phyloP scores from a whole-genome alignment of 441 rosid genomes.

The Brassica hybrid region DNA sequence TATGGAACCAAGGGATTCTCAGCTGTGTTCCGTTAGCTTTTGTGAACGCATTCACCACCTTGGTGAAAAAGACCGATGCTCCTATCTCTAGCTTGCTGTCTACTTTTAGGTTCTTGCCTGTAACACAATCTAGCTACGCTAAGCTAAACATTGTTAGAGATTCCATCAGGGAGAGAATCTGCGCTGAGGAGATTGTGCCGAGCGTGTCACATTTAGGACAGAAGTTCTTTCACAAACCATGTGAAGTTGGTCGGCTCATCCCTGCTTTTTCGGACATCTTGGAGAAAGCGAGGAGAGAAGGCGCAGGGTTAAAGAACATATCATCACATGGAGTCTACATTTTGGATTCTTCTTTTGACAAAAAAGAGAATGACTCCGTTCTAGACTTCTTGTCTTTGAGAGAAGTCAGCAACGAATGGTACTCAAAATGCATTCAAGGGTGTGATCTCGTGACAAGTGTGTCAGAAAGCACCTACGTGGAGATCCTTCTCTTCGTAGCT shows the following conservation, averaged over 20 bases:
- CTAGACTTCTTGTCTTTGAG: conserved; percentile 60
- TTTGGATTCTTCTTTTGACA: conserved; percentile 57
- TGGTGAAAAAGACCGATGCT: conserved; percentile 58
- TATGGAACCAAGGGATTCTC: conserved; percentile 83
- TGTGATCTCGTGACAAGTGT: conserved; percentile 55
- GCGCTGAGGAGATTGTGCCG: conserved; percentile 56
- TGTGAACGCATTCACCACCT: conserved; percentile 57
- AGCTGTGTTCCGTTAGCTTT: conserved; percentile 62
- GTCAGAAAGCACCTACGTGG: conserved; percentile 53
- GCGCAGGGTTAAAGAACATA: conserved; percentile 54
- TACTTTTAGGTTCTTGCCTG: conserved; percentile 64
- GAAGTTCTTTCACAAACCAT: conserved; percentile 61
- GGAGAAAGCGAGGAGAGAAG: conserved; percentile 48
- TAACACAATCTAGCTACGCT: conserved; percentile 43
- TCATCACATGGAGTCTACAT: conserved; percentile 59
- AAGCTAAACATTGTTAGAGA: conserved; percentile 56
- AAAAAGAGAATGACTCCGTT: conserved; percentile 37
- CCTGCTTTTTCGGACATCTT: conserved; percentile 67
- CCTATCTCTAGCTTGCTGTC: conserved; percentile 56
- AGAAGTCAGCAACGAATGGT: conserved; percentile 56
- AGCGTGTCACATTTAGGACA: conserved; percentile 56
- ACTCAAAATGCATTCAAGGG: conserved; percentile 58
- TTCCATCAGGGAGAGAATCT: conserved; percentile 46
- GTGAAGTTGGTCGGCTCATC: conserved; percentile 58
- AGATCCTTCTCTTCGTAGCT: conserved; percentile 57